Percentiles rank a stretch among this genome's conserved stretches.
Conservation (phyloP, 2,329 filamentous ascomycete species). For the Clarireedia paspali region DNA sequence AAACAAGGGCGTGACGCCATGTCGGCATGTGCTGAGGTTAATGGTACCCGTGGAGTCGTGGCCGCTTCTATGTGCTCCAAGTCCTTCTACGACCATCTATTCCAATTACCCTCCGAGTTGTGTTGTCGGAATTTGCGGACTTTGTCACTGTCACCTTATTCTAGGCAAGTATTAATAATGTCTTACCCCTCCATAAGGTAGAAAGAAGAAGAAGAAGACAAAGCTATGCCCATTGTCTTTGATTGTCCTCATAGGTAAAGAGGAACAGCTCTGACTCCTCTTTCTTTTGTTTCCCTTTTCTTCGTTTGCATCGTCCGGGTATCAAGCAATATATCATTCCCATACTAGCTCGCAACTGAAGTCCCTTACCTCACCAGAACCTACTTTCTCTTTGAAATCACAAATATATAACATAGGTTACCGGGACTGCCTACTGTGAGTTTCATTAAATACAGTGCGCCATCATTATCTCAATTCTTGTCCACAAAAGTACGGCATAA, state of each 20-base stretch:
- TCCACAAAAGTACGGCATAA: neutral
- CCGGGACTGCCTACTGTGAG: neutral
- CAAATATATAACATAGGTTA: neutral
- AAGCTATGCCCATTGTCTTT: neutral
- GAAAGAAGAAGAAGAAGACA: neutral
- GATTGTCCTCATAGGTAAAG: neutral
- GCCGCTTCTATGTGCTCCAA: no score
- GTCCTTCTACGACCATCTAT: no score
- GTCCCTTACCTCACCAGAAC: neutral
- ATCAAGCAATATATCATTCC: neutral
- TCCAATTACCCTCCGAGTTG: no score
- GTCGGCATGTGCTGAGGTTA: no score
- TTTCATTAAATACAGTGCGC: neutral
- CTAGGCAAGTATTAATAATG: neutral
- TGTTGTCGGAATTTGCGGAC: neutral
- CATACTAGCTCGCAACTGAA: neutral
- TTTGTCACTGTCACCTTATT: neutral
- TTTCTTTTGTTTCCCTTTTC: conserved; percentile 4
- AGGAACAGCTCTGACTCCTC: neutral
- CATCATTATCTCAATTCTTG: neutral
- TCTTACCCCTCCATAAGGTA: neutral
- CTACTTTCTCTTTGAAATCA: neutral
- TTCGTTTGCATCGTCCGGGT: conserved; percentile 1
- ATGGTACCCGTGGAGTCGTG: no score
- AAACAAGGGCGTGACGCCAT: no score